Conservation (phyloP, 768 basidiomycete species). For the Naganishia antarctica region DNA sequence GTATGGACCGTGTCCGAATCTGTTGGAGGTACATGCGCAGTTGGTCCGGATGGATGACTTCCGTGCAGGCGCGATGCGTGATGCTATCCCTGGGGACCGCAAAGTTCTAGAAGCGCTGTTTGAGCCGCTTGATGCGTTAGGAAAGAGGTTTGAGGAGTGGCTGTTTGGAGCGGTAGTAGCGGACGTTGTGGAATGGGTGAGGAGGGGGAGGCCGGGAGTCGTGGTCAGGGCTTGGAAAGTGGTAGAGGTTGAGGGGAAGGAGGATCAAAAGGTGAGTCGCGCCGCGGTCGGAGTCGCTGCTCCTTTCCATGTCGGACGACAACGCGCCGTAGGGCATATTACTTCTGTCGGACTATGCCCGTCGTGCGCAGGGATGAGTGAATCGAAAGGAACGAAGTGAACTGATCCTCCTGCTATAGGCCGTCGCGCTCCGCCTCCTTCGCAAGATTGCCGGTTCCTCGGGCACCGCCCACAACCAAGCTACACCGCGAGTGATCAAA, state of each 20-base stretch:
- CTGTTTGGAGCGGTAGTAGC: conserved; percentile 55
- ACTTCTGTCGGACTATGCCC: neutral
- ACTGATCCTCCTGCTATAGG: conserved; percentile 53
- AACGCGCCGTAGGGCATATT: no score
- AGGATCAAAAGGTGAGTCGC: conserved; percentile 78
- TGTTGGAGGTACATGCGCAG: conserved; percentile 84
- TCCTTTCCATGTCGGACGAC: no score
- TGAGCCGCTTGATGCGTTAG: conserved; percentile 73
- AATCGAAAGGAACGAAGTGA: neutral
- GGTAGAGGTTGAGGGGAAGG: conserved; percentile 82
- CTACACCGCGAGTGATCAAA: conserved; percentile 86
- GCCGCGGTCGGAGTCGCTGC: neutral
- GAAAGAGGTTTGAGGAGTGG: conserved; percentile 78
- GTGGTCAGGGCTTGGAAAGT: conserved; percentile 89
- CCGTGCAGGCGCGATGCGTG: conserved; percentile 88
- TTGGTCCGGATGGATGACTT: conserved; percentile 88
- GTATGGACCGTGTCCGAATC: conserved; percentile 71
- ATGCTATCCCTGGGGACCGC: conserved; percentile 68
- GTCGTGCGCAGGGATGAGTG: no score
- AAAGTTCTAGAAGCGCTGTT: conserved; percentile 58
- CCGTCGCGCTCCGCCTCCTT: conserved; percentile 86
- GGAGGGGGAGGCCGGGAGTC: conserved; percentile 75
- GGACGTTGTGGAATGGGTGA: conserved; percentile 55
- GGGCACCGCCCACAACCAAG: conserved; percentile 90
- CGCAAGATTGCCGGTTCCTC: conserved; percentile 83